Evolutionary conservation across 768 basidiomycete genomes (phyloP).

Genomic region (Mrakia gelida): DNA sequence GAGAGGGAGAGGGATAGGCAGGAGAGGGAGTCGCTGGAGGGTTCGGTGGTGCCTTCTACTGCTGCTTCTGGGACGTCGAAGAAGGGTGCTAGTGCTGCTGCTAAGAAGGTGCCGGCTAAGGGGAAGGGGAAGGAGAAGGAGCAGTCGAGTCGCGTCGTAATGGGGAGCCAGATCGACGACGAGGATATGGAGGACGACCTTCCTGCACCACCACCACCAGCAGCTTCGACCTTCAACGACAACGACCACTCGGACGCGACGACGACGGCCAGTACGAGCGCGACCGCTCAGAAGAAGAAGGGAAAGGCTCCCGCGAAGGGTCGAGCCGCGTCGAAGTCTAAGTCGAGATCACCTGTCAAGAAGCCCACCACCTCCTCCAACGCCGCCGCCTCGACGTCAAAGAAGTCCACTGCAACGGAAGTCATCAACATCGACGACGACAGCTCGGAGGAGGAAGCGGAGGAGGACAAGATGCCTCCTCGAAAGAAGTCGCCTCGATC

Average conservation of each 20-base stretch:
- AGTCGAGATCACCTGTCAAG: background rate
- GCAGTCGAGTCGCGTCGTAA: background rate
- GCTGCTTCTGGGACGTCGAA: background rate
- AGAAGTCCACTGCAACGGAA: background rate
- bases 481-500: background rate
- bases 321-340: background rate
- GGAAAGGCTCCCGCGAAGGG: background rate
- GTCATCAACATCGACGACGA: background rate
- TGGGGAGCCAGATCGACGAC: constrained; percentile 1
- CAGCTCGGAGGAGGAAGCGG: background rate
- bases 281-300: background rate
- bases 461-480: background rate
- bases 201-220: background rate
- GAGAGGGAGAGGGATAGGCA: background rate
- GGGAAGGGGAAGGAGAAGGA: background rate
- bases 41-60: background rate
- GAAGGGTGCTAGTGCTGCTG: background rate
- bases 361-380: background rate
- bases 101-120: background rate
- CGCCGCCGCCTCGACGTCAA: background rate
- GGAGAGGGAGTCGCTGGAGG: background rate
- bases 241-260: background rate
- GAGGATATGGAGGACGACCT: background rate
- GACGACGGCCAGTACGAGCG: background rate
- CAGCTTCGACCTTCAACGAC: background rate